phyloP scores from a whole-genome alignment of 495 filamentous ascomycete species.

The Hypomontagnella monticulosa region DNA sequence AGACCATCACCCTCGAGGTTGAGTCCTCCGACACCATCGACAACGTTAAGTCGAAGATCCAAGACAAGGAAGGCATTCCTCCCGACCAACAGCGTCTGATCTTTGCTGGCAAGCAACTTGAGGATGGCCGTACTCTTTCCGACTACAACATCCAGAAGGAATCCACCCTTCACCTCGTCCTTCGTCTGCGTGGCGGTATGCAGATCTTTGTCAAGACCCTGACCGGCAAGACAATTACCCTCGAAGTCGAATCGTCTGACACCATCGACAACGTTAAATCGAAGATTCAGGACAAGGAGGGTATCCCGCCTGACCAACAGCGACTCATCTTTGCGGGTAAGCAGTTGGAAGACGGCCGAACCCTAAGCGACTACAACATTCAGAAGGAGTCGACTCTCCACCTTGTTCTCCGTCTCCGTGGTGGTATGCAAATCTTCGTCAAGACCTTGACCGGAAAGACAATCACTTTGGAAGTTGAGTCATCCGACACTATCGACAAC shows the following conservation, averaged over 20 bases:
- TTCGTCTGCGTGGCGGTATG: slow-evolving; percentile 98
- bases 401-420: slow-evolving; percentile 94
- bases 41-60: slow-evolving; percentile 86
- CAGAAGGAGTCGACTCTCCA: slow-evolving; percentile 99
- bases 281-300: slow-evolving; percentile 99
- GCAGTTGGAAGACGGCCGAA: slow-evolving; percentile 80
- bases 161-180: slow-evolving; percentile 92
- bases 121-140: slow-evolving; percentile 80
- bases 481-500: slow-evolving; percentile 91
- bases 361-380: slow-evolving; percentile 98
- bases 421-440: slow-evolving; percentile 97
- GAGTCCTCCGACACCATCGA: slow-evolving; percentile 97
- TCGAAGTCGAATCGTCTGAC: slow-evolving; percentile 90
- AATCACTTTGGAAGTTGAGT: slow-evolving; percentile 89
- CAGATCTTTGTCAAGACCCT: slow-evolving; percentile 87
- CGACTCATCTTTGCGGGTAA: slow-evolving; percentile 98
- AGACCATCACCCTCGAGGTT: slow-evolving; percentile 98
- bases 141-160: slow-evolving; percentile 99
- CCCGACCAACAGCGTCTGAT: slow-evolving; percentile 95
- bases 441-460: slow-evolving; percentile 95
- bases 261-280: slow-evolving; percentile 95
- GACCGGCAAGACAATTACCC: slow-evolving; percentile 92
- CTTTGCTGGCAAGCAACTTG: slow-evolving; percentile 96
- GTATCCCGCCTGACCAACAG: slow-evolving; percentile 98
- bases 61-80: slow-evolving; percentile 94